phyloP scores from a whole-genome alignment of 352 stramenopile species.

The Globisporangium abappressorium region DNA sequence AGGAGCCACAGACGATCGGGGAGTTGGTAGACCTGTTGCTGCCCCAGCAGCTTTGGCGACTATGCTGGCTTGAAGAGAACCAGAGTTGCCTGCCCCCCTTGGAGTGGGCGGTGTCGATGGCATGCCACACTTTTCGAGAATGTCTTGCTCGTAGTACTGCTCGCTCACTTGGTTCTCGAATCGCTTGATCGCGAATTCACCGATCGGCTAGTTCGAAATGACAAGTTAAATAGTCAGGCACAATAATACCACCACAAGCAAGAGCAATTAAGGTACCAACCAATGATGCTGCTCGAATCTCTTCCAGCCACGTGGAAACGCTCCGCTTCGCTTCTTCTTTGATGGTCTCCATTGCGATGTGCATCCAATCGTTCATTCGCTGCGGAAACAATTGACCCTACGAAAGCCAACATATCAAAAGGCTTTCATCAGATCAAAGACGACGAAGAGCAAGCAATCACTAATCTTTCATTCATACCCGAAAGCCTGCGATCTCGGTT shows the following conservation, averaged over 20 bases:
- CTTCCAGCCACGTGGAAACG: slow-evolving; percentile 67
- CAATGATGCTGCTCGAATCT: slow-evolving; percentile 58
- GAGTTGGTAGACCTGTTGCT: slow-evolving; percentile 12
- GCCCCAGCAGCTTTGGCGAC: background rate
- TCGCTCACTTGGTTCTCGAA: slow-evolving; percentile 77
- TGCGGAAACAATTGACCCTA: slow-evolving; percentile 70
- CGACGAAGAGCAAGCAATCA: background rate
- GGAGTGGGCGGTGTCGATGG: slow-evolving; percentile 18
- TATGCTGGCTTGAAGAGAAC: background rate
- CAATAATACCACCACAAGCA: background rate
- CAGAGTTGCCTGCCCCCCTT: background rate
- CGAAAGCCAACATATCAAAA: too few relatives aligned
- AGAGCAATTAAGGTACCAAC: slow-evolving; percentile 36
- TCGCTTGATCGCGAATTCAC: slow-evolving; percentile 60
- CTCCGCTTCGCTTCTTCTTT: slow-evolving; percentile 68
- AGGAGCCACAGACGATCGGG: slow-evolving; percentile 24
- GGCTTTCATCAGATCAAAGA: background rate
- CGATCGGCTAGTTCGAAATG: slow-evolving; percentile 37
- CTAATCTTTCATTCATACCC: slow-evolving; percentile 24
- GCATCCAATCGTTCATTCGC: slow-evolving; percentile 80
- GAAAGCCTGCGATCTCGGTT: slow-evolving; percentile 62
- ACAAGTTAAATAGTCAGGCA: background rate
- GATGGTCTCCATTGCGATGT: slow-evolving; percentile 63
- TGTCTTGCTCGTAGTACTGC: slow-evolving; percentile 75
- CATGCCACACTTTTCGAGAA: slow-evolving; percentile 65